Base-by-base conservation (phyloP, 805 yeast genomes). In the Kodamaea jinghongensis region DNA sequence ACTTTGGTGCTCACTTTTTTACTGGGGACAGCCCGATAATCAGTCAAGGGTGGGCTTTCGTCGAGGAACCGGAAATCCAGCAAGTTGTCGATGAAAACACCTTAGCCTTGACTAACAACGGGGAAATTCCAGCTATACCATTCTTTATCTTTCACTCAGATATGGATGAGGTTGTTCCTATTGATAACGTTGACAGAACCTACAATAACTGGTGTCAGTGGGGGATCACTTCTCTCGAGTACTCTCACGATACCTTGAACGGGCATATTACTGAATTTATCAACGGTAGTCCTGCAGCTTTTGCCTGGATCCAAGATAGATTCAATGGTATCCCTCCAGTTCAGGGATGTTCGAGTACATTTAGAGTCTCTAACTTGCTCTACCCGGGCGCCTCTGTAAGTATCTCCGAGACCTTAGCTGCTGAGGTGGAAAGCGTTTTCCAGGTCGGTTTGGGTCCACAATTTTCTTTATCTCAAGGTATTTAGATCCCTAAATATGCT, bases 351-450 rank as follows among this genome's bases (percentile, higher is more conserved):
- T 15, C 34, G 7, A 39, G 31, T 14, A 39, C 38, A 75, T 81
- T 60, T 63, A 44, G 81, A 69, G 43, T 58, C 58, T 7, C 65
- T 52, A 56, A 63, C 63, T 31, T 84, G 71, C 41, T 78, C 63
- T 53, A 56, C 64, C 48, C 58, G 67, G 40, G 63, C 68, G 37
- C 76, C 8, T 10, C 39, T 4, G 28, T 6, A n/a, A n/a, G 16
- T 3, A 20, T 31, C 17, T 23, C 28, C 3, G 15, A 17, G 12
- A 29, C 16, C 9, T 29, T 25, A 26, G 28, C 33, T 13, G 36
- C 35, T 11, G 26, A 16, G 8, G 31, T 31, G 16, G 15, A 22
- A 15, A 31, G 31, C 16, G 33, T 27, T 17, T 32, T 32, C 27
- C 31, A 38, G 17, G 17, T 25, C 9, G 28, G 23, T 10, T 32